Conservation (phyloP, 441 rosid genomes). For the Raphanus hybrid region DNA sequence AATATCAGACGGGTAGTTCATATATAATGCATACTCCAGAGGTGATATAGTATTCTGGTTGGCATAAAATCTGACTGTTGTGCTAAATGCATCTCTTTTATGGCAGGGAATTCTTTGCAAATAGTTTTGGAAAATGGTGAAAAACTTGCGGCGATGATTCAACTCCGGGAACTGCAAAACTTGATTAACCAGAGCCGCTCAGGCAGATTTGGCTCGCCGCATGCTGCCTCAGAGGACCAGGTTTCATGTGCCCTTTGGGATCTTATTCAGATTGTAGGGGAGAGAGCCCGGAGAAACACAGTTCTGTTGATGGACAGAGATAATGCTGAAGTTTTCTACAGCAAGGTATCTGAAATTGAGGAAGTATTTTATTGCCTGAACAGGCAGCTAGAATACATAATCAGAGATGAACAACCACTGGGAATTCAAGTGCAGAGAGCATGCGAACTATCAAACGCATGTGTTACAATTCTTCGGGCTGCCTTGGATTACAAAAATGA, state of each 20-base stretch:
- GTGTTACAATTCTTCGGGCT: slow-evolving; percentile 67
- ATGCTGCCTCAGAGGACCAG: slow-evolving; percentile 58
- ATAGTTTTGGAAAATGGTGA: slow-evolving; percentile 93
- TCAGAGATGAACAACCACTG: slow-evolving; percentile 66
- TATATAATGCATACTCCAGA: neutral
- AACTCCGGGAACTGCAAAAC: slow-evolving; percentile 86
- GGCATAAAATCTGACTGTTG: slow-evolving; percentile 16
- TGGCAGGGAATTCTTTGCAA: slow-evolving; percentile 82
- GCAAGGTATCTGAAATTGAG: slow-evolving; percentile 96
- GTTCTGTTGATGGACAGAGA: slow-evolving; percentile 98
- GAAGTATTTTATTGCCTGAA: slow-evolving; percentile 84
- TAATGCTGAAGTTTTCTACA: slow-evolving; percentile 95
- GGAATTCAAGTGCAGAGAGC: slow-evolving; percentile 72
- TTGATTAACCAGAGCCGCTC: slow-evolving; percentile 71
- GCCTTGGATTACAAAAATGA: slow-evolving; percentile 75
- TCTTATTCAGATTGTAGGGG: slow-evolving; percentile 94
- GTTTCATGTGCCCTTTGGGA: slow-evolving; percentile 90
- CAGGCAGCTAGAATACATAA: slow-evolving; percentile 66
- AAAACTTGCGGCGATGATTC: slow-evolving; percentile 91
- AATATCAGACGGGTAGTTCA: slow-evolving; percentile 10
- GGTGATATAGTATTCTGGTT: slow-evolving; percentile 1
- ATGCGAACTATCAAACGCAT: slow-evolving; percentile 79
- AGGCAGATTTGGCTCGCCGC: slow-evolving; percentile 47
- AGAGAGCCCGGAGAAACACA: slow-evolving; percentile 83
- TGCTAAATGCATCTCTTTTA: slow-evolving; percentile 28